These are phyloP conservation scores for Lophium mytilinum DNA, from an alignment of 495 filamentous ascomycete genomes.

Conservation along the genomic window DNA sequence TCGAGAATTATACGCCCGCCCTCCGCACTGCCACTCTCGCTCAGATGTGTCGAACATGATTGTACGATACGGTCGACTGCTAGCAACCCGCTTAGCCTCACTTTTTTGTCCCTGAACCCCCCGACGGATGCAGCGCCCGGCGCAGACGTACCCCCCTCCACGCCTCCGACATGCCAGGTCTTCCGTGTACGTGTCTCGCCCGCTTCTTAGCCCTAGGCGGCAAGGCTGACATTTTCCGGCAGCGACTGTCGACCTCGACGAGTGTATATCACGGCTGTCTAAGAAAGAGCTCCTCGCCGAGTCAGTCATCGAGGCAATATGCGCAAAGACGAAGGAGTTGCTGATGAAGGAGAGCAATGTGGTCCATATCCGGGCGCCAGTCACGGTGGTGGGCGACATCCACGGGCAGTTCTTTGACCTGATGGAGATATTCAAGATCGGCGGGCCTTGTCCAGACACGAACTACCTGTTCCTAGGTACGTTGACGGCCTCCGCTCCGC, in stretches of 20 bases:
- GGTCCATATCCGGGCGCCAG: slow-evolving; percentile 88
- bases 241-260: slow-evolving; percentile 96
- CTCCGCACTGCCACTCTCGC: neutral
- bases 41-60: slow-evolving; percentile 26
- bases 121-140: slow-evolving; percentile 15
- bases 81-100: slow-evolving; percentile 19
- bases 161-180: slow-evolving; percentile 65
- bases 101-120: slow-evolving; percentile 22
- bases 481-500: slow-evolving; percentile 21
- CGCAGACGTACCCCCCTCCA: slow-evolving; percentile 1
- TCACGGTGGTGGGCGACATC: slow-evolving; percentile 98
- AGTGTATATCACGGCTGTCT: slow-evolving; percentile 93
- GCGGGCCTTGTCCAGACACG: slow-evolving; percentile 90
- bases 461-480: slow-evolving; percentile 95
- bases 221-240: neutral
- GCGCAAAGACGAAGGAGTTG: slow-evolving; percentile 95
- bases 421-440: slow-evolving; percentile 98
- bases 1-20: too few relatives aligned
- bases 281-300: slow-evolving; percentile 94
- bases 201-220: slow-evolving; percentile 4
- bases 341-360: slow-evolving; percentile 99
- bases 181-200: slow-evolving; percentile 57
- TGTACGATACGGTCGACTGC: slow-evolving; percentile 20
- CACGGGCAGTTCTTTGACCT: slow-evolving; percentile 98
- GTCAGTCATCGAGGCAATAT: slow-evolving; percentile 98